These are phyloP conservation scores for Diplodia corticola DNA, from an alignment of 2,329 filamentous ascomycete genomes.

Conservation along the genomic window DNA sequence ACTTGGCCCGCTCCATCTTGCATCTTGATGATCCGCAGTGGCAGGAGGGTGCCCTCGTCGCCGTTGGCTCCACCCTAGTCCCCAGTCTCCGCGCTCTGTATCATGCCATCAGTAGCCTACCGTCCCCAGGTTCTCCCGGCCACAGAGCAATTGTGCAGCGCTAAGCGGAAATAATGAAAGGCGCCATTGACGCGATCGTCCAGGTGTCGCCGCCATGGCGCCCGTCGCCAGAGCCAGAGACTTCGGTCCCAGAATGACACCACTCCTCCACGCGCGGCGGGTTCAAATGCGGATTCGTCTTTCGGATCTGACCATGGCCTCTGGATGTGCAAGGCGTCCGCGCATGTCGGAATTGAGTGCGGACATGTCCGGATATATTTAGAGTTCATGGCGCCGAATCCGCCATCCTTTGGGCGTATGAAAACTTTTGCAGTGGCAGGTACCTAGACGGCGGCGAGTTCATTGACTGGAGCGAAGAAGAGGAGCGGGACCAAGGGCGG, in stretches of 20 bases:
- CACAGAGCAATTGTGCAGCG: not conserved
- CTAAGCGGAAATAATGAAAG: not conserved
- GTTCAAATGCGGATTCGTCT: not conserved
- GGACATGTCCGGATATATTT: not conserved
- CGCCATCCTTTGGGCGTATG: not conserved
- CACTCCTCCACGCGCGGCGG: not conserved
- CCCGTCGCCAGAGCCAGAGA: not conserved
- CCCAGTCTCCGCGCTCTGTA: not conserved
- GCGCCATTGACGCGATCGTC: not conserved
- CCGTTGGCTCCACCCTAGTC: not conserved
- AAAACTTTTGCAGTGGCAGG: not conserved
- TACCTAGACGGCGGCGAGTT: not conserved
- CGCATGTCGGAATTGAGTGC: not conserved
- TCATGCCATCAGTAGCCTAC: constrained; percentile 4
- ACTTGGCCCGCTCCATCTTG: not conserved
- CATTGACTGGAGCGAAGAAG: not conserved
- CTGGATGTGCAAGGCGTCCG: not conserved
- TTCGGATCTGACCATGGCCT: not conserved
- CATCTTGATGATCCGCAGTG: not conserved
- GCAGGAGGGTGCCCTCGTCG: not conserved
- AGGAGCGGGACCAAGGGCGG: too few relatives aligned
- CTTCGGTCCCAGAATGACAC: constrained; percentile 1
- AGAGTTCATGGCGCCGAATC: not conserved
- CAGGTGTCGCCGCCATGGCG: not conserved
- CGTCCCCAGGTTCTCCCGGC: not conserved